Evolutionary conservation across 495 filamentous ascomycete species (phyloP), one percentile per base, ranked within the genome.

Genomic region (Penicillium macrosclerotiorum): DNA sequence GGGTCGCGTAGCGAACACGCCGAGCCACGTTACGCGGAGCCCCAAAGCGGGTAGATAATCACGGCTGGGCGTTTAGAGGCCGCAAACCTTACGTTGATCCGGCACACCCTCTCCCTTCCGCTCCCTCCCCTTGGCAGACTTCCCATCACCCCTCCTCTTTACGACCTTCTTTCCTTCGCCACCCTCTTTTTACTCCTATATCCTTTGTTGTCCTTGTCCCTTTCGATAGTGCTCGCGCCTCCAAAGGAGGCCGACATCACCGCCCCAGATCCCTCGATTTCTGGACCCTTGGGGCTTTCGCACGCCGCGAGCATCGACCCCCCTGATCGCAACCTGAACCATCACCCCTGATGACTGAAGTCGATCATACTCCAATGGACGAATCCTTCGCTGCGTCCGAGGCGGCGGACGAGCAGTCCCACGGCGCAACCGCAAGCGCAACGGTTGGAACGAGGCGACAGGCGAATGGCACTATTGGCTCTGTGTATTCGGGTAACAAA

Each of bases 401-500:
- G 37, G 51, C 56, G 17, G 64, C 59, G 13, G 71, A 74, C 43
- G 71, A 69, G 44, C 69, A 57, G 56, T 68, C 67, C 20, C 74
- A 79, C 51, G 75, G 68, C 34, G 68, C 69, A 45, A 79, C 76
- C 12, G 77, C 71, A 25, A 77, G 77, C 43, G 71, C 69, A 52
- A 73, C 72, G 45, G 72, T 75, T 45, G 80, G 79, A 44, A 84
- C 79, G 22, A 69, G 82, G 54, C 80, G 80, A 25, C 82, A 85
- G 61, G 79, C 81, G 14, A 84, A 83, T 54, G 80, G 80, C 11
- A 81, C 77, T 27, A 81, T 82, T 37, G 82, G 78, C 4, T 83
- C 84, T 6, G 80, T 86, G 37, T 86, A 85, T 54, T 85, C 88
- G 12, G 90, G 90, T n/a, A 88, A 88, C 61, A 97, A 96, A 70